Percentiles rank a stretch among this genome's conserved stretches.
Evolutionary conservation across 768 basidiomycete species (phyloP).

Genomic region (Leccinum disarticulatum): DNA sequence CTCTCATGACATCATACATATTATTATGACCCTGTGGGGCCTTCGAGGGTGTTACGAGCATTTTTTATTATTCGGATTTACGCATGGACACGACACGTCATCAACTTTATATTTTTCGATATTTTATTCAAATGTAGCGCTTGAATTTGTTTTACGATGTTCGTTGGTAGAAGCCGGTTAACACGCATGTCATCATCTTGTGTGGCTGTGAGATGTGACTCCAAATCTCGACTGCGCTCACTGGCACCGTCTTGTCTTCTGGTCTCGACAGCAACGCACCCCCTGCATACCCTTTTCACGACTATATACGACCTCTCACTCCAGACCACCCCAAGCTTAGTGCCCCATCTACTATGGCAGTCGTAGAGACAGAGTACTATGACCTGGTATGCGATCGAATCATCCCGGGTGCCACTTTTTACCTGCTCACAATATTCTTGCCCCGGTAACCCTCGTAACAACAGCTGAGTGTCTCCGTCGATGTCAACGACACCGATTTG

Average conservation of each 20-base stretch:
- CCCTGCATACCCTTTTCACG: not conserved
- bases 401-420: not conserved
- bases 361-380: constrained; percentile 89
- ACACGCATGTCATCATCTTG: constrained; percentile 19
- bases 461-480: constrained; percentile 69
- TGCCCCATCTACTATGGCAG: constrained; percentile 60
- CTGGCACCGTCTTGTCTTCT: not conserved
- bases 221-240: not conserved
- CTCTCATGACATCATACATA: constrained; percentile 1
- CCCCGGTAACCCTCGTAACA: not conserved
- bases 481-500: constrained; percentile 75
- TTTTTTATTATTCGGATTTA: constrained; percentile 24
- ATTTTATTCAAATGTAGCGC: constrained; percentile 34
- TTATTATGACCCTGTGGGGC: not conserved
- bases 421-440: constrained; percentile 1
- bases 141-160: constrained; percentile 7
- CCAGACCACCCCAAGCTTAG: not conserved
- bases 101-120: constrained; percentile 23
- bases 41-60: constrained; percentile 13
- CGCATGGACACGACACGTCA: constrained; percentile 18
- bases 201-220: constrained; percentile 30
- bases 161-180: not conserved
- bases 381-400: constrained; percentile 58
- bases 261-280: not conserved
- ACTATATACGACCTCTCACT: constrained; percentile 5